Evolutionary conservation across 352 stramenopile species (phyloP), one percentile per base, ranked within the genome.

Genomic region (Elongisporangium undulatum): DNA sequence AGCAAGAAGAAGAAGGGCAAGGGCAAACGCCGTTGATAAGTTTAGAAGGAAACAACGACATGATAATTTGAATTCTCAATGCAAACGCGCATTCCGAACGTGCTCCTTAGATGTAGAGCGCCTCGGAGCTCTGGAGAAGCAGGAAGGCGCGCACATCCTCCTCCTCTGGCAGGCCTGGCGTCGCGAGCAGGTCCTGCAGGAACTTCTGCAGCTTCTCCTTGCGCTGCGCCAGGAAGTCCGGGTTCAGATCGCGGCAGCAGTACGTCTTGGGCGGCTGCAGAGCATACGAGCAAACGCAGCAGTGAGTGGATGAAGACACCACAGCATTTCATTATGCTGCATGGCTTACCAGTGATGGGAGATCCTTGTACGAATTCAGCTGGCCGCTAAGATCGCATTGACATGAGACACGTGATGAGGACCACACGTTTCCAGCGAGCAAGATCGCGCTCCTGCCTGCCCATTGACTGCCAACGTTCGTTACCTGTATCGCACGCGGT

Each of bases 201-300:
- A 90, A 92, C 34, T 57, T 62, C 23, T 81, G 68, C n/a, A 92
- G 67, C 53, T 72, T 38, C 9, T 67, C 55, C 58, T 78, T 86
- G 57, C 82, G 82, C 62, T 61, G 72, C 45, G 61, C 51, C 41
- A 92, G 51, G 58, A 78, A 92, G 49, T 92, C 82, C 1, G 82
- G 82, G 54, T 89, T 92, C 50, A 92, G 58, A 52, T 92, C 82
- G 22, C 78, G 78, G 51, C 82, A 89, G 65, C 76, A 89, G 53
- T 75, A 89, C 1, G 82, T 88, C 57, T 90, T 92, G 16, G 79
- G 76, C 12, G 82, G 82, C 74, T 82, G 51, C 24, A 34, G 16
- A 50, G 17, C 3, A 20, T 21, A 57, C 19, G 24, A 60, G n/a
- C n/a, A n/a, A n/a, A 9, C 51, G 1, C 38, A 53, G 48, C 41